Conservation (phyloP, 2,329 filamentous ascomycete species). For the Hypoxylon sp. region DNA sequence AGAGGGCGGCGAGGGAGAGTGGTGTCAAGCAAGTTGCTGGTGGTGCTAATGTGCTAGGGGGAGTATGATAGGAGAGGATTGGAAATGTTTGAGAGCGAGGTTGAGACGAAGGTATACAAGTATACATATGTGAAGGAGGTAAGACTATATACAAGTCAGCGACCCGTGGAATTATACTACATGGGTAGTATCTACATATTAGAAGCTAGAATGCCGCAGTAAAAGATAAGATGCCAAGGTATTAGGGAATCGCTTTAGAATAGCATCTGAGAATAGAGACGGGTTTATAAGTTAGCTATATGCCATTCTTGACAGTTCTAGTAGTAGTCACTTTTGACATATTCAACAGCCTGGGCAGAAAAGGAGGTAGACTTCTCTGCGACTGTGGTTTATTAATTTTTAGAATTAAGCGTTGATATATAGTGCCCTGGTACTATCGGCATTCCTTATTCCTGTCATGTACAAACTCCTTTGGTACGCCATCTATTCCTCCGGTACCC, state of each 20-base stretch:
- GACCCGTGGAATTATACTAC: too few relatives aligned
- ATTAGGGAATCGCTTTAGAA: conserved; percentile 7
- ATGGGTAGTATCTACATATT: not conserved
- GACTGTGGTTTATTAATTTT: conserved; percentile 13
- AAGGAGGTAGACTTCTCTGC: not conserved
- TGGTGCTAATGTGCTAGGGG: conserved; percentile 20
- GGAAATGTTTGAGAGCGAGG: not conserved
- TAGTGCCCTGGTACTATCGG: conserved; percentile 2
- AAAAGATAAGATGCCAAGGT: not conserved
- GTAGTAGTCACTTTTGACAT: not conserved
- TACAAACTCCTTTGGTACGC: conserved; percentile 22
- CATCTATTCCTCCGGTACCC: conserved; percentile 10
- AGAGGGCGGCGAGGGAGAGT: conserved; percentile 47
- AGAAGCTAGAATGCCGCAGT: not conserved
- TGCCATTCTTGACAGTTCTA: not conserved
- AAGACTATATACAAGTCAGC: not conserved
- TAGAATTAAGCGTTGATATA: conserved; percentile 15
- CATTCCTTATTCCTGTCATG: conserved; percentile 2
- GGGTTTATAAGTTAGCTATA: not conserved
- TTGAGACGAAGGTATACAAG: not conserved
- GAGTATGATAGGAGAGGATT: conserved; percentile 8
- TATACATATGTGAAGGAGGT: conserved; percentile 4
- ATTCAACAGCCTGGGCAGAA: not conserved
- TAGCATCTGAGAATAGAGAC: not conserved
- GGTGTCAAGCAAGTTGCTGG: conserved; percentile 24